phyloP scores from a whole-genome alignment of 371 early-diverging fungal species.

The Mortierella sp. region DNA sequence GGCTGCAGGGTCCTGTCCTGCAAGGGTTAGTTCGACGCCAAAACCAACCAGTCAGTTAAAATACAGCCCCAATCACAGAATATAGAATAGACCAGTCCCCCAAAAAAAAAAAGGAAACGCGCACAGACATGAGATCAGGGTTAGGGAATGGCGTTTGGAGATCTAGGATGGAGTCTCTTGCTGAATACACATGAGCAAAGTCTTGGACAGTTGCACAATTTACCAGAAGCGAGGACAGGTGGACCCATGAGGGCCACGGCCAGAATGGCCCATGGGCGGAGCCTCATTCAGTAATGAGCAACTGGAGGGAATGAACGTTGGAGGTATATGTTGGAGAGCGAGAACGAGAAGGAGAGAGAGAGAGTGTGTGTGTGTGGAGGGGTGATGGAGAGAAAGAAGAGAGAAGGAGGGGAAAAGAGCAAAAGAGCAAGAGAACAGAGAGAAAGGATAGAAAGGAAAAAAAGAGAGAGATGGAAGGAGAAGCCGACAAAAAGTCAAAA shows the following conservation, averaged over 20 bases:
- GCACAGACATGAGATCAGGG: conserved; percentile 4
- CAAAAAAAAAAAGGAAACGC: background rate
- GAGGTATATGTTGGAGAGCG: background rate
- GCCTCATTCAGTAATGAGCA: too few species aligned
- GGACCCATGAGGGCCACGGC: too few species aligned
- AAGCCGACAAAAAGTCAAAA: background rate
- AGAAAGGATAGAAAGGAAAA: background rate
- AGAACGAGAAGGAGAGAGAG: background rate
- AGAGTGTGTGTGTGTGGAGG: background rate
- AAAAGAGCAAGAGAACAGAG: background rate
- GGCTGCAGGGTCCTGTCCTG: conserved; percentile 4
- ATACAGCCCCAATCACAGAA: too few species aligned
- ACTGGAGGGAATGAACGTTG: background rate
- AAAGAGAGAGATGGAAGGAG: background rate
- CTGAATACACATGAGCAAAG: too few species aligned
- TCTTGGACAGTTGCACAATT: too few species aligned
- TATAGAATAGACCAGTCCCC: too few species aligned
- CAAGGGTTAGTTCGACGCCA: too few species aligned
- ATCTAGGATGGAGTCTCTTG: too few species aligned
- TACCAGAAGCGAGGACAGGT: too few species aligned
- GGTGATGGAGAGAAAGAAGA: background rate
- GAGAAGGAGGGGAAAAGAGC: background rate
- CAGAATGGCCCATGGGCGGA: too few species aligned
- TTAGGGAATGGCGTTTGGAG: background rate
- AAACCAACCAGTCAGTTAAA: too few species aligned